Base-by-base conservation (phyloP, 2,329 filamentous ascomycete genomes). In the Fusarium chlamydosporum region DNA sequence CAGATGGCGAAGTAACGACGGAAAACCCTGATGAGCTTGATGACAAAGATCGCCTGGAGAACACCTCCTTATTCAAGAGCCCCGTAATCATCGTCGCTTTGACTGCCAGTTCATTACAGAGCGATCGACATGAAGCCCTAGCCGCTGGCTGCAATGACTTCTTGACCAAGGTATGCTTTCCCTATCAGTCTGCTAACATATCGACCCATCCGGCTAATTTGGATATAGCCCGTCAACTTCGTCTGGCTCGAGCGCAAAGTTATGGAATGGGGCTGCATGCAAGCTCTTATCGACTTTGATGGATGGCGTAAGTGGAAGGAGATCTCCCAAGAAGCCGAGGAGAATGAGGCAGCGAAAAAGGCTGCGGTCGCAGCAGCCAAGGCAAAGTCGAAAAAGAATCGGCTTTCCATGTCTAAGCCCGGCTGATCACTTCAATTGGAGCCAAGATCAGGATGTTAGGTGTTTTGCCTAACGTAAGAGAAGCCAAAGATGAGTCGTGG, bases 181-280 rank as follows among this genome's bases (percentile, higher is more conserved):
- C 71, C 29, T 27, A 29, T 13, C 8, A 10, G 9, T 12, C 5
- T 41, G 40, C 10, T 11, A 15, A 16, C 2, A 23, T 11, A 27
- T 8, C 15, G 4, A 38, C 38, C 38, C 5, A 16, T 20, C 33
- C 34, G 12, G 29, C 69, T 75, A 56, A 76, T 46, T 11, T 15
- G 40, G 33, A 12, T 47, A 42, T 76, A 97, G 93, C 96, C 96
- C 20, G 95, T 99, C 72, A 97, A 97, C 78, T 97, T 97, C 76
- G 92, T 96, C 62, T 99, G 95, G 94, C 88, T 99, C 27, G 93
- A 97, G 79, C 89, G 95, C 60, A 99, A 99, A 79, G 94, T 98
- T 72, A 97, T 96, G 82, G 96, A 99, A 84, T 99, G 96, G 96
- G 96, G 96, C 58, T 98, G 96, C 83, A 99, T 99, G 96, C 96